Evolutionary conservation across 2,329 filamentous ascomycete genomes (phyloP).

Genomic region (Leptographium lundbergii): DNA sequence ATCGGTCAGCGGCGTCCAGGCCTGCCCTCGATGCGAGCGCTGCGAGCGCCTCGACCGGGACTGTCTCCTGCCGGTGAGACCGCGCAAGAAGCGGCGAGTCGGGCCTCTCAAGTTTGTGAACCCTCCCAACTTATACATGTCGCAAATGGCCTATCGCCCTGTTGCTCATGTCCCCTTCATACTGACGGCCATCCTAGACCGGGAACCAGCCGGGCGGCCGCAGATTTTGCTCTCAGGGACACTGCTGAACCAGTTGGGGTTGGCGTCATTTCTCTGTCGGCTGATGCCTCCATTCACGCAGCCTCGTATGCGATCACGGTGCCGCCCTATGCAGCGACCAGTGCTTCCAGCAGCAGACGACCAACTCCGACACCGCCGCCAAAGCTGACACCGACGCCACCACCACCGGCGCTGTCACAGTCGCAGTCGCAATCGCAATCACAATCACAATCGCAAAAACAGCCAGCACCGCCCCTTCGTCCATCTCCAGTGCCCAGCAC

Average conservation of each 20-base stretch:
- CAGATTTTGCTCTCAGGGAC: not conserved
- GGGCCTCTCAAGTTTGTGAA: slow-evolving; percentile 7
- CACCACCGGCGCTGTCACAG: not conserved
- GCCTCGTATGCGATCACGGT: not conserved
- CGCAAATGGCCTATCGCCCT: not conserved
- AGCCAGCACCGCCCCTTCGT: not conserved
- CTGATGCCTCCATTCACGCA: not conserved
- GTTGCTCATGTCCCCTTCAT: not conserved
- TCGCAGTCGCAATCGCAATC: not conserved
- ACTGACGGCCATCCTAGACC: not conserved
- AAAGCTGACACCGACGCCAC: not conserved
- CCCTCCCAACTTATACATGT: not conserved
- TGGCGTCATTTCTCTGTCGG: not conserved
- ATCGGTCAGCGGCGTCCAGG: slow-evolving; percentile 6
- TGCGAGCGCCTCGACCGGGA: slow-evolving; percentile 12
- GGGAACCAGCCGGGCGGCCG: not conserved
- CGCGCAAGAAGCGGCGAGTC: slow-evolving; percentile 12
- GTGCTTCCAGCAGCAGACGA: not conserved
- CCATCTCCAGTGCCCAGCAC: not conserved
- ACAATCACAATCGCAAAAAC: not conserved
- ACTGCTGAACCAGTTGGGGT: not conserved
- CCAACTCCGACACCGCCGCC: not conserved
- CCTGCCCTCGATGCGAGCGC: slow-evolving; percentile 9
- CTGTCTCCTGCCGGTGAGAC: slow-evolving; percentile 10
- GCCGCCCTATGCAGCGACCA: not conserved